Base-by-base conservation (phyloP, 495 filamentous ascomycete genomes). In the Penicillium steckii region DNA sequence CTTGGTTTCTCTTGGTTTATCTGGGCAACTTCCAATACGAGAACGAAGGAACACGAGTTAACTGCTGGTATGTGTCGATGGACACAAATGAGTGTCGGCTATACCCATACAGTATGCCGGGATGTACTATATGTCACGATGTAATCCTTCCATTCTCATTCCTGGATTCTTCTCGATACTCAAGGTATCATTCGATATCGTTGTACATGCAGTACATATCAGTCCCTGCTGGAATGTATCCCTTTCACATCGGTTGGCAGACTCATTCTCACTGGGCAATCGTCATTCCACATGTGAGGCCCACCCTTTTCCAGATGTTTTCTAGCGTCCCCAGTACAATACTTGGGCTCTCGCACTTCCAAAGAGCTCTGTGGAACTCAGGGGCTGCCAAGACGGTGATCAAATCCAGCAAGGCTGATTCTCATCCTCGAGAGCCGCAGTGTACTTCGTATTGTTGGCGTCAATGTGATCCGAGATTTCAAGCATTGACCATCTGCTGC, bases 261-360 rank as follows among this genome's bases (percentile, higher is more conserved):
- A n/a, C n/a, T n/a, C 9, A 35, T 13, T 7, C 37, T 13, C 8
- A 21, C 15, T 23, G 19, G 38, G 38, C 38, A 41, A 41, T 4
- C 46, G 43, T 55, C 54, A 59, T 62, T 44, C 41, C 45, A 50
- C 56, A 59, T 53, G 54, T 46, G 52, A 53, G 52, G 17, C 32
- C 44, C 47, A 33, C 56, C 47, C 4, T 41, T 48, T 63, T 63
- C 55, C 55, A 68, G 43, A 62, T 52, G 58, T 55, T 44, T 62
- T 63, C 62, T 53, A 56, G 38, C 41, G 38, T 24, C n/a, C n/a
- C n/a, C n/a, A n/a, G n/a, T n/a, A n/a, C n/a, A n/a, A n/a, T n/a
- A n/a, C n/a, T n/a, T n/a, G n/a, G n/a, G n/a, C n/a, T n/a, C n/a
- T n/a, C n/a, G n/a, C 32, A 1, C n/a, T n/a, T 6, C 15, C 33